Evolutionary conservation across 345 rosid genomes (phyloP).

Genomic region (Ceriops decandra): DNA sequence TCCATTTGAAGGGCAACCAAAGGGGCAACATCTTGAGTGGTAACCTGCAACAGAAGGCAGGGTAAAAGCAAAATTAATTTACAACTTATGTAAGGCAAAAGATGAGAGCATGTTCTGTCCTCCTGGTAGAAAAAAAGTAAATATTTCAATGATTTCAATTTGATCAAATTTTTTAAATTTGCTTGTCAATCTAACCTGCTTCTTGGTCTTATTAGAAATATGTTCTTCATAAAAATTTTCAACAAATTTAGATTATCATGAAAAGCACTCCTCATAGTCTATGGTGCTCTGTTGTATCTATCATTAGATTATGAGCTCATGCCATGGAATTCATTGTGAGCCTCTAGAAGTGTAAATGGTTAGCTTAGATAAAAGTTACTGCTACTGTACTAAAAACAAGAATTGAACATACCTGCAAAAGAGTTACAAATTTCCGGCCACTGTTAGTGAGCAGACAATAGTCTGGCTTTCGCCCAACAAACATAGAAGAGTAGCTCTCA

Average conservation of each 20-base stretch:
- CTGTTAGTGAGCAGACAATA: slow-evolving; percentile 55
- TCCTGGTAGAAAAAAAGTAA: background rate
- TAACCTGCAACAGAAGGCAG: slow-evolving; percentile 34
- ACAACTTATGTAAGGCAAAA: background rate
- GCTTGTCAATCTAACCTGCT: background rate
- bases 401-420: slow-evolving; percentile 47
- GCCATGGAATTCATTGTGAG: background rate
- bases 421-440: slow-evolving; percentile 53
- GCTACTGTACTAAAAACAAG: background rate
- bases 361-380: background rate
- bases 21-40: slow-evolving; percentile 36
- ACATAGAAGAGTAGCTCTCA: slow-evolving; percentile 28
- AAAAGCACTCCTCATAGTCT: background rate
- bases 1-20: slow-evolving; percentile 47
- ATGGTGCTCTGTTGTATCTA: background rate
- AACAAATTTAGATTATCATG: background rate
- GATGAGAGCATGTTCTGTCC: background rate
- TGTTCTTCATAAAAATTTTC: too few species aligned
- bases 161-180: background rate
- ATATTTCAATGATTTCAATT: background rate
- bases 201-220: background rate
- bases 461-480: slow-evolving; percentile 38
- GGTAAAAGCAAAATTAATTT: slow-evolving; percentile 2
- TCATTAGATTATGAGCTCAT: background rate
- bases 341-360: too few species aligned